phyloP scores from a whole-genome alignment of 139 green algal species.

The Dunaliella primolecta region DNA sequence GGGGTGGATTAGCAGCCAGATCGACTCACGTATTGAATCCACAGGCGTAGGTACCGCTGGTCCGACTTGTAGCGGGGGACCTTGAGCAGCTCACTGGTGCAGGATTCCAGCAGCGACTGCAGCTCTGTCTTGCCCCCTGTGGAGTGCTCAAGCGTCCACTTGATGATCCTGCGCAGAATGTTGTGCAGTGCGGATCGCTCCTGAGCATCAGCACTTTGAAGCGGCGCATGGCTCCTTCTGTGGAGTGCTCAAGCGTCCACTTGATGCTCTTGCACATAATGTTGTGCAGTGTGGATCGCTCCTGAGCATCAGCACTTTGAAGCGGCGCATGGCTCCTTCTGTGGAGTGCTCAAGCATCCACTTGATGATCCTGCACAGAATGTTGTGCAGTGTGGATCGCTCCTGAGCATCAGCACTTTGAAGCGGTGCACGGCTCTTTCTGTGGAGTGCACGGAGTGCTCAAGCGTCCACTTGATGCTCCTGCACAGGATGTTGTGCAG shows the following conservation, averaged over 20 bases:
- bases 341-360: constrained; percentile 75
- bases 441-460: constrained; percentile 50
- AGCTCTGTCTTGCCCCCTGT: constrained; percentile 72
- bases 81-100: constrained; percentile 66
- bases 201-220: too few relatives aligned
- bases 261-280: constrained; percentile 76
- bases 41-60: constrained; percentile 85
- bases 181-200: too few relatives aligned
- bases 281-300: too few relatives aligned
- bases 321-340: too few relatives aligned
- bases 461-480: constrained; percentile 88
- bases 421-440: too few relatives aligned
- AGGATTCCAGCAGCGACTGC: constrained; percentile 79
- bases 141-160: constrained; percentile 79
- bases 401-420: too few relatives aligned
- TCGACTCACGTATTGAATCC: constrained; percentile 91
- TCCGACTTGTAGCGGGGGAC: constrained; percentile 71
- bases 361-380: constrained; percentile 75
- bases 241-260: constrained; percentile 74
- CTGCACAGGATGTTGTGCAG: constrained; percentile 52
- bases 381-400: too few relatives aligned
- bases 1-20: too few relatives aligned
- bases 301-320: too few relatives aligned
- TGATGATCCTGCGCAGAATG: constrained; percentile 73
- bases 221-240: too few relatives aligned